A percentile compares a stretch with the other conserved stretches of the same genome.
Conservation (phyloP, 257 asterid species). For the Lycium barbarum region DNA sequence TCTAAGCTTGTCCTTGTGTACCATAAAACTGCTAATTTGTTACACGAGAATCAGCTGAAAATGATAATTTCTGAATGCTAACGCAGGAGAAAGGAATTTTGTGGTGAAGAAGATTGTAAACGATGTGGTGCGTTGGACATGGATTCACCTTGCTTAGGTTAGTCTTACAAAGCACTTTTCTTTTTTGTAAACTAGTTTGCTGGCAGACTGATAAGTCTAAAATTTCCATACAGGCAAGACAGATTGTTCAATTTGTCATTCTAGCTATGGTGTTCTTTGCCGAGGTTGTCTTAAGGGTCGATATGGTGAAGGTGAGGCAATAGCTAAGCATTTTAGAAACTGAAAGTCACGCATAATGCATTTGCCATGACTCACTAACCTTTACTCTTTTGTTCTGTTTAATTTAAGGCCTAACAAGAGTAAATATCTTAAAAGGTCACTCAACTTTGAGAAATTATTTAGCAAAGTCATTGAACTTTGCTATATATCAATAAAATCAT, state of each 20-base stretch:
- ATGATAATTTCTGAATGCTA: not conserved
- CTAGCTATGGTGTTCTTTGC: constrained; percentile 69
- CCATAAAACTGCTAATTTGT: not conserved
- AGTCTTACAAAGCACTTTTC: constrained; percentile 29
- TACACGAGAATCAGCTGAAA: not conserved
- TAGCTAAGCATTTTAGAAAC: not conserved
- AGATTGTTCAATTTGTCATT: constrained; percentile 79
- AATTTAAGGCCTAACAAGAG: not conserved
- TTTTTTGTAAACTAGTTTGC: not conserved
- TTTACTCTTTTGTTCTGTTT: not conserved
- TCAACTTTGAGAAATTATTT: too few relatives aligned
- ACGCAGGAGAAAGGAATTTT: constrained; percentile 76
- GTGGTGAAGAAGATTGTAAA: constrained; percentile 88
- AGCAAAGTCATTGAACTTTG: too few relatives aligned
- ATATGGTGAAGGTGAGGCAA: constrained; percentile 81
- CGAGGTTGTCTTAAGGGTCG: constrained; percentile 81
- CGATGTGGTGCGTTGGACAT: constrained; percentile 70
- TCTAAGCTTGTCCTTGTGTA: not conserved
- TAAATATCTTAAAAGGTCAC: too few relatives aligned
- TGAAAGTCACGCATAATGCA: not conserved
- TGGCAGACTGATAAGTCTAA: constrained; percentile 49
- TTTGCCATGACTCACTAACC: too few relatives aligned
- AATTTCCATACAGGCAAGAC: constrained; percentile 69
- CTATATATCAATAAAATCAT: too few relatives aligned
- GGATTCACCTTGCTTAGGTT: constrained; percentile 72